Evolutionary conservation across 1,284 basidiomycete genomes (phyloP), one percentile per base, ranked within the genome.

Genomic region (Fistulinella staudtii): DNA sequence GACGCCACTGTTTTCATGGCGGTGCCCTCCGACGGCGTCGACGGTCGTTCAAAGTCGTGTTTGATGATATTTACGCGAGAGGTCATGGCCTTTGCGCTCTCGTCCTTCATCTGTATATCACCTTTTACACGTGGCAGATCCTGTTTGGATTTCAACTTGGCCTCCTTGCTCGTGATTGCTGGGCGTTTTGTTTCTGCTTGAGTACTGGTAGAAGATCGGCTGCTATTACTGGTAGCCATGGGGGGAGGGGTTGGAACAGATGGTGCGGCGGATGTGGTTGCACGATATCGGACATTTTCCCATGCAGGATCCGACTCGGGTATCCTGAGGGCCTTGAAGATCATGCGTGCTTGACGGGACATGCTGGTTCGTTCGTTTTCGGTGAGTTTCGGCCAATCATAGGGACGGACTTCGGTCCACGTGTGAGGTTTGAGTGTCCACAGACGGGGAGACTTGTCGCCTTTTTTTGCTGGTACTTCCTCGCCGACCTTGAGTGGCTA

Each of bases 321-420:
- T 49, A 84, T 76, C 28, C 69, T 70, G 36, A 85, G 63, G 8
- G 57, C 59, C 22, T 61, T 65, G 53, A 82, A 71, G 3, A 66
- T 71, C 15, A 63, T 45, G 33, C 76, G 69, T 3, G 76, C 81
- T 23, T 69, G 65, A 28, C 76, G 72, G 1, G 76, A 70, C 55
- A 85, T 66, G 13, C 48, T 52, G 3, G 59, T 64, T 2, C 75
- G 71, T 36, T 79, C 76, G 2, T 64, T 39, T 15, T 75, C 70
- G 0, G 66, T 64, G 18, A 82, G 67, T 22, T 65, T 66, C 0
- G 68, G 65, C 72, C 74, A 82, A 49, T 80, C 78, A 47, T 72
- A 81, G 0, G 85, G 85, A 6, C 82, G 78, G 17, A 85, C 79
- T 52, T 86, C 79, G 22, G 68, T 68, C 82, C 83, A 88, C 1